Percentiles rank a stretch among this genome's conserved stretches.
These are phyloP conservation scores for Apiospora rasikravindrae DNA, from an alignment of 2,329 filamentous ascomycete genomes.

Conservation along the genomic window DNA sequence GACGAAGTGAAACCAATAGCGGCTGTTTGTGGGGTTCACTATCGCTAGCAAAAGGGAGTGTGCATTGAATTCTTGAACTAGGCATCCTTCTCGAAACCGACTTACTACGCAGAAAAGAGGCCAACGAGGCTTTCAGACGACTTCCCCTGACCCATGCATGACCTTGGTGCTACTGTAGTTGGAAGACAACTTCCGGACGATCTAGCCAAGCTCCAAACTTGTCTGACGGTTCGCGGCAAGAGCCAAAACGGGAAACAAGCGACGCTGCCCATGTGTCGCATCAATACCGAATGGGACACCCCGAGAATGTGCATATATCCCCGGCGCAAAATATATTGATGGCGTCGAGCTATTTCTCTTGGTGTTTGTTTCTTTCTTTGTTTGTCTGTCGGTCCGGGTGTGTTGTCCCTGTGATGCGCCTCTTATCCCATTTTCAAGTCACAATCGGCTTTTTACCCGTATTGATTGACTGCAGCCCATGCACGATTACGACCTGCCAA, in stretches of 20 bases:
- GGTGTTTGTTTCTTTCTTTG: not conserved
- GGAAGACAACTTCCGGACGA: not conserved
- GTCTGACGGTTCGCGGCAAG: not conserved
- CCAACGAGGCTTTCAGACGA: not conserved
- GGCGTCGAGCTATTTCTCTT: not conserved
- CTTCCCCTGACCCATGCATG: no score
- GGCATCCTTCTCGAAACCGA: conserved; percentile 2
- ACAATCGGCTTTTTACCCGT: not conserved
- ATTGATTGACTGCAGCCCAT: not conserved
- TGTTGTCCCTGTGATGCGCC: not conserved
- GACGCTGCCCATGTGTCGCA: not conserved
- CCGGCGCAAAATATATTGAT: not conserved
- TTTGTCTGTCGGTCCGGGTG: no score
- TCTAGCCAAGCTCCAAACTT: not conserved
- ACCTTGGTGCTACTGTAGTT: no score
- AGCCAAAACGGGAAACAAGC: not conserved
- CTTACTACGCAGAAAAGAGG: not conserved
- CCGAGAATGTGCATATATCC: not conserved
- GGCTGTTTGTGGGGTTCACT: not conserved
- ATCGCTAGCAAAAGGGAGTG: not conserved
- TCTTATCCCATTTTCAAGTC: not conserved
- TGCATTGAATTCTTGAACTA: not conserved
- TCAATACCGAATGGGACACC: not conserved
- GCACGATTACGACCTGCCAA: not conserved
- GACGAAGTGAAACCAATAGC: not conserved